phyloP scores from a whole-genome alignment of 805 yeast genomes.

The Komagataella ulmi region DNA sequence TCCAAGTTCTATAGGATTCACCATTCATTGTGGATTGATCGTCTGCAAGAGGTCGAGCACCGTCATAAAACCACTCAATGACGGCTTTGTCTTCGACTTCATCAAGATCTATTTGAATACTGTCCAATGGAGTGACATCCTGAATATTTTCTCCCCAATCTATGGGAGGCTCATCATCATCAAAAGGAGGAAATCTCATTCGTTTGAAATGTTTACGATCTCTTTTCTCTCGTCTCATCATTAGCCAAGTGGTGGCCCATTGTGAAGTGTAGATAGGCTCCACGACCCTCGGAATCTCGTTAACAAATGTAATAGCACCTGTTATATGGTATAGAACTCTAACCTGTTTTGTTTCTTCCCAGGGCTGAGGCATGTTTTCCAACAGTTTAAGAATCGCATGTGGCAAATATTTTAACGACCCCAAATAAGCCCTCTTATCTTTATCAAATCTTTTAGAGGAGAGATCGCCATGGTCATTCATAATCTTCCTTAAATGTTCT shows the following conservation, averaged over 20 bases:
- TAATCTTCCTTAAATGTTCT: constrained; percentile 77
- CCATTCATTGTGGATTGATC: constrained; percentile 49
- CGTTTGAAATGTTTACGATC: constrained; percentile 84
- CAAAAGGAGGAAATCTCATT: constrained; percentile 91
- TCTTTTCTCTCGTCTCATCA: constrained; percentile 89
- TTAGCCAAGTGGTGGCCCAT: constrained; percentile 89
- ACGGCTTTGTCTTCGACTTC: constrained; percentile 47
- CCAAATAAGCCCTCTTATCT: constrained; percentile 79
- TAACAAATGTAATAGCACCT: constrained; percentile 92
- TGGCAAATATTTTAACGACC: constrained; percentile 90
- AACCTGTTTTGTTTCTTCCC: constrained; percentile 85
- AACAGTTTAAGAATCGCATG: constrained; percentile 82
- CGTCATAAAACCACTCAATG: constrained; percentile 69
- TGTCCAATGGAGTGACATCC: constrained; percentile 57
- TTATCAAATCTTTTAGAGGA: constrained; percentile 65
- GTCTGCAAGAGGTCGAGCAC: constrained; percentile 52
- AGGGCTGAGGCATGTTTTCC: constrained; percentile 97
- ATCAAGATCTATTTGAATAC: constrained; percentile 56
- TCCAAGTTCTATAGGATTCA: constrained; percentile 66
- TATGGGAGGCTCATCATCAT: constrained; percentile 92
- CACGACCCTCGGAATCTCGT: constrained; percentile 83
- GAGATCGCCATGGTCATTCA: constrained; percentile 76
- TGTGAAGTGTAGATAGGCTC: constrained; percentile 88
- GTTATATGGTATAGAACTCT: constrained; percentile 78
- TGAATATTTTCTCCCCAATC: constrained; percentile 73